These are phyloP conservation scores for Rhodotorula sp. DNA, from an alignment of 1,284 basidiomycete species.

Conservation along the genomic window DNA sequence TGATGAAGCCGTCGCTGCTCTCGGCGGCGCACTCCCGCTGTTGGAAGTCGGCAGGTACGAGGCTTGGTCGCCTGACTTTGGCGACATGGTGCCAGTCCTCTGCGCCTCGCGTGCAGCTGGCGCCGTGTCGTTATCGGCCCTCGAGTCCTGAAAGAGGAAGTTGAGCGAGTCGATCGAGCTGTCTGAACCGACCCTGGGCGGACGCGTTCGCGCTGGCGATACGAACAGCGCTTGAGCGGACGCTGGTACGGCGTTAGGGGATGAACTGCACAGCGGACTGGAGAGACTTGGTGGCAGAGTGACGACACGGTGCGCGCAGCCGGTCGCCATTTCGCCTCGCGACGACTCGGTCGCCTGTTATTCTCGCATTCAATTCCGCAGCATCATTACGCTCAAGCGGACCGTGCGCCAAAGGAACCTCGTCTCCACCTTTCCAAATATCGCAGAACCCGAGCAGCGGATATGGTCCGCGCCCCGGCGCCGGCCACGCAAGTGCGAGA, in stretches of 20 bases:
- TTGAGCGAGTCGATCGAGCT: not conserved
- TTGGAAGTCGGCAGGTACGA: constrained; percentile 1
- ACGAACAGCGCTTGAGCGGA: not conserved
- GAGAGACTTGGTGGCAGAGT: not conserved
- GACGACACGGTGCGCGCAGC: too few species aligned
- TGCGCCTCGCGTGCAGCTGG: not conserved
- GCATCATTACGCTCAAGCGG: too few species aligned
- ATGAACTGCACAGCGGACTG: not conserved
- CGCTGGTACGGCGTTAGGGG: not conserved
- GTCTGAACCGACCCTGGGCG: not conserved
- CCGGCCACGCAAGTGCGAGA: too few species aligned
- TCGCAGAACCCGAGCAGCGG: too few species aligned
- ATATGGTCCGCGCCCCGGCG: too few species aligned
- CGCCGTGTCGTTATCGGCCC: too few species aligned
- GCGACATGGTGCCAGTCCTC: not conserved
- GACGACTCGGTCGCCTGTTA: too few species aligned
- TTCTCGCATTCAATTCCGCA: too few species aligned
- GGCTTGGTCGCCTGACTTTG: constrained; percentile 4
- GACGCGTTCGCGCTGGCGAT: not conserved
- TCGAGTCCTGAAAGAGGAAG: not conserved
- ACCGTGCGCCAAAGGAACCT: too few species aligned
- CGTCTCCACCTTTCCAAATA: too few species aligned
- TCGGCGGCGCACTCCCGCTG: not conserved
- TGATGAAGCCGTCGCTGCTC: not conserved
- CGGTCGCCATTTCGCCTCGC: too few species aligned